Evolutionary conservation across 2,329 filamentous ascomycete genomes (phyloP).

Genomic region (Calonectria pseudoreteaudii): DNA sequence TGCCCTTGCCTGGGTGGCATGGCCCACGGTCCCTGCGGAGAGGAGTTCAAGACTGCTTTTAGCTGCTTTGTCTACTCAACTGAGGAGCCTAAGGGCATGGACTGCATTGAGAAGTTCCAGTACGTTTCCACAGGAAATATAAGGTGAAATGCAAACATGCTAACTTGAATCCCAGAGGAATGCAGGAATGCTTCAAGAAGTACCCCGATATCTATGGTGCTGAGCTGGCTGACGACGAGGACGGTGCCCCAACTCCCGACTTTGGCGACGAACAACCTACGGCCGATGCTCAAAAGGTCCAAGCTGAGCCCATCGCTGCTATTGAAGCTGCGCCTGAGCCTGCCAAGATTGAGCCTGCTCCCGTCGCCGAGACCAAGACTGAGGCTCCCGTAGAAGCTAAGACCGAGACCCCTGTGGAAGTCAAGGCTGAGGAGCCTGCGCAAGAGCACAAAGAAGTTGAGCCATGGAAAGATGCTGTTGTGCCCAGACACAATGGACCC

Average conservation of each 20-base stretch:
- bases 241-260: constrained; percentile 47
- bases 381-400: constrained; percentile 10
- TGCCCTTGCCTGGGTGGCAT: constrained; percentile 97
- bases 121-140: constrained; percentile 59
- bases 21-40: constrained; percentile 94
- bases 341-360: constrained; percentile 27
- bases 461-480: background rate
- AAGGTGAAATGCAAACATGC: background rate
- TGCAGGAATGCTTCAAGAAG: constrained; percentile 96
- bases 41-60: constrained; percentile 94
- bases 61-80: constrained; percentile 98
- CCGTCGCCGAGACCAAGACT: constrained; percentile 19
- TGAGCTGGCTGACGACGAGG: constrained; percentile 84
- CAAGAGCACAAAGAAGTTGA: constrained; percentile 25
- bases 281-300: constrained; percentile 26
- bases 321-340: background rate
- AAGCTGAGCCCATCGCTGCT: constrained; percentile 7
- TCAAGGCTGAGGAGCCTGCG: constrained; percentile 7
- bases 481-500: constrained; percentile 25
- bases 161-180: constrained; percentile 71
- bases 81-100: constrained; percentile 96
- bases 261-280: constrained; percentile 45
- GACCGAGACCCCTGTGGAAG: constrained; percentile 15
- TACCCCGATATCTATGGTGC: constrained; percentile 94
- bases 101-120: constrained; percentile 98